Evolutionary conservation across 2,329 filamentous ascomycete species (phyloP), one percentile per base, ranked within the genome.

Genomic region (Chaetomiaceae sp.): DNA sequence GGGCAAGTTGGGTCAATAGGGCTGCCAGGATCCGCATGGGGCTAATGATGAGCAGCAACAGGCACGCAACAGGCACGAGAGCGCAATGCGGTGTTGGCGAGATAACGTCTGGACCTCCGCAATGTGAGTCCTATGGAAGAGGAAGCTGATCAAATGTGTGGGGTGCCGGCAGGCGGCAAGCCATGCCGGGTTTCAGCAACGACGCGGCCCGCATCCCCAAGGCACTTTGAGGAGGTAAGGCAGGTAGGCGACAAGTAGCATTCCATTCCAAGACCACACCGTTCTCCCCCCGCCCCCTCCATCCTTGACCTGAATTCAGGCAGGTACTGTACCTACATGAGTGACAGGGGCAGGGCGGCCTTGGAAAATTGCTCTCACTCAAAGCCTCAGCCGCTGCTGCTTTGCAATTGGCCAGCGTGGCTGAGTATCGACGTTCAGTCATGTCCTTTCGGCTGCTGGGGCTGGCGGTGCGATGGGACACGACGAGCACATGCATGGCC

Each of bases 361-460:
- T 3, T 42, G 39, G 33, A 37, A 13, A 25, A 33, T 8, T 14
- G 23, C 33, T 14, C 19, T n/a, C n/a, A n/a, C 19, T 38, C 27
- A 9, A 25, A 10, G 19, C n/a, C 34, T 53, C 50, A 45, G 44
- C 45, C 40, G 40, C 45, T 25, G 6, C 21, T n/a, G 13, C 20
- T 42, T 27, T n/a, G 39, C 39, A 44, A 52, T 44, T 43, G 44
- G 39, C 31, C 33, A 31, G 25, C 31, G 39, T 47, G 44, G 39
- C 39, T 43, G 35, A 41, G 38, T 39, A 40, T n/a, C n/a, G n/a
- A n/a, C n/a, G n/a, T n/a, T n/a, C n/a, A n/a, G n/a, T n/a, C n/a
- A n/a, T n/a, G n/a, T n/a, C n/a, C n/a, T n/a, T n/a, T n/a, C n/a
- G n/a, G n/a, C n/a, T n/a, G n/a, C n/a, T n/a, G n/a, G n/a, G n/a